Evolutionary conservation across 2,329 filamentous ascomycete species (phyloP).

Genomic region (Teratosphaeriaceae sp.): DNA sequence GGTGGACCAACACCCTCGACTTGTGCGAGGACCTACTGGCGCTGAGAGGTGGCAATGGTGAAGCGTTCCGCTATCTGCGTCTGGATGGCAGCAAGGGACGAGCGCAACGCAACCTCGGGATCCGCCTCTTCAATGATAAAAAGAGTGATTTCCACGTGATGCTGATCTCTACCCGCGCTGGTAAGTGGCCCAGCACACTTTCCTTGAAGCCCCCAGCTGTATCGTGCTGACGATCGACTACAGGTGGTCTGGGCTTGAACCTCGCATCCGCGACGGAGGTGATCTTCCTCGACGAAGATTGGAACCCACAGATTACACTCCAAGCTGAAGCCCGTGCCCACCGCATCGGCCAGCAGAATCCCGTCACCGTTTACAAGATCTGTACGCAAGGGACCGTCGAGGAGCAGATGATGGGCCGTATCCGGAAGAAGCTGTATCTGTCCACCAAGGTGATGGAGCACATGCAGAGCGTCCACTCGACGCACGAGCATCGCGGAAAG

Average conservation of each 20-base stretch:
- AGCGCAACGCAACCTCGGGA: conserved; percentile 46
- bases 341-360: conserved; percentile 48
- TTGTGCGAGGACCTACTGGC: conserved; percentile 46
- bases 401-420: conserved; percentile 51
- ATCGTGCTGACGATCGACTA: background rate
- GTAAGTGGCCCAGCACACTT: too few species aligned
- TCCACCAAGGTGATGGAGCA: conserved; percentile 55
- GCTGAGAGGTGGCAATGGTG: conserved; percentile 35
- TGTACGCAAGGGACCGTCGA: conserved; percentile 52
- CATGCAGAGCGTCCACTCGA: conserved; percentile 48
- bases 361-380: conserved; percentile 51
- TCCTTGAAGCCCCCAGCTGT: too few species aligned
- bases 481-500: conserved; percentile 21
- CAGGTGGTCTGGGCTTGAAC: conserved; percentile 3
- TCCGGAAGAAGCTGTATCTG: conserved; percentile 57
- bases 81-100: conserved; percentile 46
- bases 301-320: conserved; percentile 48
- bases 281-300: conserved; percentile 51
- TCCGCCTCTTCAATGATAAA: conserved; percentile 47
- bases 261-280: conserved; percentile 41
- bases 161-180: conserved; percentile 50
- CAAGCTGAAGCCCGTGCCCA: conserved; percentile 51
- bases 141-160: conserved; percentile 46
- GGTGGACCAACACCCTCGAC: conserved; percentile 47
- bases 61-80: conserved; percentile 40